These are phyloP conservation scores for Hapsidospora chrysogenum DNA, from an alignment of 495 filamentous ascomycete species.

Conservation along the genomic window DNA sequence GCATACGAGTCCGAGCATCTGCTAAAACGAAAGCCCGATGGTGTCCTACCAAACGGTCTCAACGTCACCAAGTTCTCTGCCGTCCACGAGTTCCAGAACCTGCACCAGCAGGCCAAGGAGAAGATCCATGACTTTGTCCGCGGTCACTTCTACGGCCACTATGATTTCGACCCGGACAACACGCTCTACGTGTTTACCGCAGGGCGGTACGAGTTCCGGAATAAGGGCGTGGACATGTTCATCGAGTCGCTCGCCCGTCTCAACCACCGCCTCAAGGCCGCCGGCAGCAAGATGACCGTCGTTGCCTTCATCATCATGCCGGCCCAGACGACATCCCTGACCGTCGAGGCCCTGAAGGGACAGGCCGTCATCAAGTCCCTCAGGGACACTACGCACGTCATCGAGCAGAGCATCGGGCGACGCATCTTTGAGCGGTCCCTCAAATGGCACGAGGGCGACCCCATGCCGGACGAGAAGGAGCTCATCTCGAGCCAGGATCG, in stretches of 20 bases:
- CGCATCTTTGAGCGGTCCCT: conserved; percentile 87
- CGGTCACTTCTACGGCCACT: conserved; percentile 96
- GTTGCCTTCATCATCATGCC: conserved; percentile 99
- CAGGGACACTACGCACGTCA: conserved; percentile 76
- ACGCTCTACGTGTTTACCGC: conserved; percentile 98
- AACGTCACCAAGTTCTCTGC: conserved; percentile 98
- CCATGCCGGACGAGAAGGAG: conserved; percentile 89
- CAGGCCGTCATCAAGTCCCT: conserved; percentile 95
- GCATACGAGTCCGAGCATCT: conserved; percentile 96
- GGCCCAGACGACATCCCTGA: conserved; percentile 88
- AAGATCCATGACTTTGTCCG: conserved; percentile 98
- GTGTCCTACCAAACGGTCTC: conserved; percentile 87
- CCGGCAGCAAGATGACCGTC: conserved; percentile 80
- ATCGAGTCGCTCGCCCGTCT: conserved; percentile 88
- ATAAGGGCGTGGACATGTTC: conserved; percentile 99
- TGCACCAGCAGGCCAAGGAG: conserved; percentile 89
- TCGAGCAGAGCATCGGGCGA: conserved; percentile 79
- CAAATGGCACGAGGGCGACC: conserved; percentile 85
- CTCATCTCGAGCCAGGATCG: conserved; percentile 82
- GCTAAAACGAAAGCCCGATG: conserved; percentile 93
- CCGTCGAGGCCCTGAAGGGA: conserved; percentile 89
- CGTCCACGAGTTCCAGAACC: conserved; percentile 97
- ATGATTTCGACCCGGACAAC: conserved; percentile 90
- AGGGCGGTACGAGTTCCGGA: conserved; percentile 91
- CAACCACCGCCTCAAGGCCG: conserved; percentile 76